Percentiles rank a stretch among this genome's conserved stretches.
These are phyloP conservation scores for Xylaria sp. DNA, from an alignment of 2,329 filamentous ascomycete genomes.

Conservation along the genomic window DNA sequence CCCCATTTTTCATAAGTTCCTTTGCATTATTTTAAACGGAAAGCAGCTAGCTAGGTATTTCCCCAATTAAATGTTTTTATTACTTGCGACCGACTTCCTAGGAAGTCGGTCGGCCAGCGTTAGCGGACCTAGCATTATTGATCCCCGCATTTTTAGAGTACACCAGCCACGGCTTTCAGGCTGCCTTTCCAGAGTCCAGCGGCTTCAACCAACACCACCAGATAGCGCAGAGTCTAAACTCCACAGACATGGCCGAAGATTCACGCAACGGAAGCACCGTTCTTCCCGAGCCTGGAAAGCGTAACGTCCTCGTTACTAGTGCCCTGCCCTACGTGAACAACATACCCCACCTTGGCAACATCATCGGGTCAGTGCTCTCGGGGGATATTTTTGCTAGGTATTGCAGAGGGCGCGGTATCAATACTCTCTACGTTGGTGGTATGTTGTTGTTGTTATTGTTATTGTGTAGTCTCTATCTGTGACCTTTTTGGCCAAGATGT, in stretches of 20 bases:
- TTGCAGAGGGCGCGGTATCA: constrained; percentile 26
- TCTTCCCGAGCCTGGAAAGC: constrained; percentile 27
- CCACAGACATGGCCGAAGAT: constrained; percentile 20
- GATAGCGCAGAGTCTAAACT: constrained; percentile 5
- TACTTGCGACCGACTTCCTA: not conserved
- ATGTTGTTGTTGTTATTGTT: constrained; percentile 1
- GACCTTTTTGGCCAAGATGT: constrained; percentile 4
- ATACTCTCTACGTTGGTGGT: constrained; percentile 27
- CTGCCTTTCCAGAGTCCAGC: not conserved
- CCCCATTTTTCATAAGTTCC: too few relatives aligned
- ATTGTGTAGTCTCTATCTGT: constrained; percentile 10
- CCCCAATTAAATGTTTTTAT: not conserved
- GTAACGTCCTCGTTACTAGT: too few relatives aligned
- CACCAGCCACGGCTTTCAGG: constrained; percentile 1
- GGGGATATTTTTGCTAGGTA: constrained; percentile 52
- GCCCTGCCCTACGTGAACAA: too few relatives aligned
- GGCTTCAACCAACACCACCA: not conserved
- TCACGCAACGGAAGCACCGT: constrained; percentile 16
- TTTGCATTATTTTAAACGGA: too few relatives aligned
- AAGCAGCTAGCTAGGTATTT: not conserved
- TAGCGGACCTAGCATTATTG: too few relatives aligned
- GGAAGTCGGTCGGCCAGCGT: not conserved
- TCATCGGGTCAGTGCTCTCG: constrained; percentile 55
- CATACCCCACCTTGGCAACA: too few relatives aligned
- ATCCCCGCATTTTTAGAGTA: not conserved